These are phyloP conservation scores for Aspergillus aculeatus DNA, from an alignment of 2,329 filamentous ascomycete species.

Conservation along the genomic window DNA sequence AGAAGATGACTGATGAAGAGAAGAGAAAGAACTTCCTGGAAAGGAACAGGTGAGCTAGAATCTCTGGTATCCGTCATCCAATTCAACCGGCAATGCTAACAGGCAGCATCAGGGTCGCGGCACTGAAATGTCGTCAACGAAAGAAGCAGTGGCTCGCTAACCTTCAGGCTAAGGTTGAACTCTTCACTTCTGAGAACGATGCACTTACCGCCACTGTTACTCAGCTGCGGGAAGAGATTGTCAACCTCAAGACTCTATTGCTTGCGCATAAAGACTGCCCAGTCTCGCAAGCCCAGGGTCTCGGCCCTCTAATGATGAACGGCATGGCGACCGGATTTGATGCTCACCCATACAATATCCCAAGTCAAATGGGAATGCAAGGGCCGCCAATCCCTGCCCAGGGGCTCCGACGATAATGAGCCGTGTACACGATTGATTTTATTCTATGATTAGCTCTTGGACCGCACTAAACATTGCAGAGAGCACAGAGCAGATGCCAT, in stretches of 20 bases:
- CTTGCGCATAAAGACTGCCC: conserved; percentile 96
- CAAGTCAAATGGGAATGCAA: conserved; percentile 44
- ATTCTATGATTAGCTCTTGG: neutral
- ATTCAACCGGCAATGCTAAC: neutral
- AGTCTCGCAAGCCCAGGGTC: conserved; percentile 80
- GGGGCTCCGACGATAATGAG: conserved; percentile 35
- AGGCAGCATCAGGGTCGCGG: conserved; percentile 73
- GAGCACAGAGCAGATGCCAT: neutral
- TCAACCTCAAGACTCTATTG: conserved; percentile 88
- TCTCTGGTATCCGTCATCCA: neutral
- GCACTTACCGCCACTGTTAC: conserved; percentile 78
- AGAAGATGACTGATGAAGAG: conserved; percentile 97
- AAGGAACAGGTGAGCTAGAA: conserved; percentile 75
- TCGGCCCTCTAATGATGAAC: conserved; percentile 49
- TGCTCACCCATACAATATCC: conserved; percentile 44
- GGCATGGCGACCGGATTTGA: conserved; percentile 42
- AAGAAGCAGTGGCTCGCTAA: conserved; percentile 99
- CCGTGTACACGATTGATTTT: neutral
- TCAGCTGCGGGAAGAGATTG: conserved; percentile 84
- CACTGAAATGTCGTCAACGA: conserved; percentile 91
- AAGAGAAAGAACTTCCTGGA: conserved; percentile 98
- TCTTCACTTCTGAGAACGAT: conserved; percentile 91
- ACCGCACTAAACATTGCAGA: neutral
- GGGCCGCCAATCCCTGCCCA: conserved; percentile 37
- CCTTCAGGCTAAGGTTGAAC: conserved; percentile 88